Percentiles rank a stretch among this genome's conserved stretches.
These are phyloP conservation scores for Jacaranda mimosifolia DNA, from an alignment of 257 asterid species.

Conservation along the genomic window DNA sequence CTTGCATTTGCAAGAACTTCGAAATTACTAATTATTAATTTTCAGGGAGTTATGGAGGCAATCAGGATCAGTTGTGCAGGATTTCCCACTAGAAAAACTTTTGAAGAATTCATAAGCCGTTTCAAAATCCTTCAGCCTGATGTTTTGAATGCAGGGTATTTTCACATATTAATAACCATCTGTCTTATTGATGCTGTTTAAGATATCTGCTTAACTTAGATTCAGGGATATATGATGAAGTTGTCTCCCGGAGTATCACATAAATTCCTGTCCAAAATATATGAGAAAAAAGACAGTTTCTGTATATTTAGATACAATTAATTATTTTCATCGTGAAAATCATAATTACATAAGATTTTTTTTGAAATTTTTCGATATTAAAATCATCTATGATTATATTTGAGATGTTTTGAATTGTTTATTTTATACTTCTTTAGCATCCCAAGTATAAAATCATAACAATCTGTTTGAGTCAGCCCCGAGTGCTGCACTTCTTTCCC, in stretches of 20 bases:
- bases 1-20: slow-evolving; percentile 29
- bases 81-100: slow-evolving; percentile 83
- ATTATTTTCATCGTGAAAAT: neutral
- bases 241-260: slow-evolving; percentile 3
- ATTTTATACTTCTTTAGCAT: neutral
- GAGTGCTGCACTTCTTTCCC: neutral
- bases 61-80: slow-evolving; percentile 98
- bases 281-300: neutral
- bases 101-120: slow-evolving; percentile 73
- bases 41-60: slow-evolving; percentile 96
- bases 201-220: neutral
- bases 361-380: neutral
- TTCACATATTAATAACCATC: slow-evolving; percentile 3
- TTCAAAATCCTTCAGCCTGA: slow-evolving; percentile 78
- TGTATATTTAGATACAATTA: neutral
- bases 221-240: slow-evolving; percentile 7
- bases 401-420: neutral
- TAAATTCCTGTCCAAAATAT: neutral
- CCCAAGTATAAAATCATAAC: neutral
- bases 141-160: slow-evolving; percentile 64
- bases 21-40: slow-evolving; percentile 28
- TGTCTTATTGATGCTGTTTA: neutral
- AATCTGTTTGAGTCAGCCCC: neutral
- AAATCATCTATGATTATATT: neutral
- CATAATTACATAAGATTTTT: neutral